These are phyloP conservation scores for Musa balbisiana DNA, from an alignment of 202 grass and related monocot genomes.

Conservation along the genomic window DNA sequence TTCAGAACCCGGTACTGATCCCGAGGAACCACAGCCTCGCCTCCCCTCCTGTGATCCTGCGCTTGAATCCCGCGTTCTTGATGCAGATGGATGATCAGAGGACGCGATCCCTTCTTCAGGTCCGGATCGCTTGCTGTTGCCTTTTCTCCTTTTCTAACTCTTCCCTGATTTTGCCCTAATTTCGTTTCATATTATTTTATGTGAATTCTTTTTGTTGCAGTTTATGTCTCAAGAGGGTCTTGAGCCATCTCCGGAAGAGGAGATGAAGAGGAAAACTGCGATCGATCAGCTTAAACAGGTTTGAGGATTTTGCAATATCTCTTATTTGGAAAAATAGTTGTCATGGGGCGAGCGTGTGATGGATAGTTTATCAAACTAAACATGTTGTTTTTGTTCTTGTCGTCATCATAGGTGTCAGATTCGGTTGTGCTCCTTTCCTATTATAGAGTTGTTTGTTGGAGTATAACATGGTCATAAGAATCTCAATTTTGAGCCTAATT, in stretches of 20 bases:
- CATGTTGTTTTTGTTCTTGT: not conserved
- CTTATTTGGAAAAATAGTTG: not conserved
- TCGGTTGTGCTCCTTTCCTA: not conserved
- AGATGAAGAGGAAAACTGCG: constrained; percentile 37
- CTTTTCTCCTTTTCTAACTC: not conserved
- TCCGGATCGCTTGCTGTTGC: not conserved
- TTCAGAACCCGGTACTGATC: not conserved
- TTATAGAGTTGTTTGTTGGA: too few species aligned
- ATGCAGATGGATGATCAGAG: constrained; percentile 4
- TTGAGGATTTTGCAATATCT: not conserved
- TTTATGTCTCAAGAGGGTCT: constrained; percentile 35
- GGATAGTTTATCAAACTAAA: not conserved
- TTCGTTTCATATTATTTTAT: not conserved
- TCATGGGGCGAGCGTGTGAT: not conserved
- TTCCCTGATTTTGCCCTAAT: not conserved
- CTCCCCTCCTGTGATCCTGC: not conserved
- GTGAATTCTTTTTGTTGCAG: constrained; percentile 18
- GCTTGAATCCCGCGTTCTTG: constrained; percentile 13
- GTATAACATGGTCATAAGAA: not conserved
- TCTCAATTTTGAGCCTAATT: not conserved
- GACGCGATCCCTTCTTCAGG: constrained; percentile 13
- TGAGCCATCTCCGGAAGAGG: constrained; percentile 37
- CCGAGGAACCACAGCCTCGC: not conserved
- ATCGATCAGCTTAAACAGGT: constrained; percentile 59
- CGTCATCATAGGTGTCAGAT: not conserved